phyloP scores from a whole-genome alignment of 2,329 filamentous ascomycete species.

The Botrytis cinerea region DNA sequence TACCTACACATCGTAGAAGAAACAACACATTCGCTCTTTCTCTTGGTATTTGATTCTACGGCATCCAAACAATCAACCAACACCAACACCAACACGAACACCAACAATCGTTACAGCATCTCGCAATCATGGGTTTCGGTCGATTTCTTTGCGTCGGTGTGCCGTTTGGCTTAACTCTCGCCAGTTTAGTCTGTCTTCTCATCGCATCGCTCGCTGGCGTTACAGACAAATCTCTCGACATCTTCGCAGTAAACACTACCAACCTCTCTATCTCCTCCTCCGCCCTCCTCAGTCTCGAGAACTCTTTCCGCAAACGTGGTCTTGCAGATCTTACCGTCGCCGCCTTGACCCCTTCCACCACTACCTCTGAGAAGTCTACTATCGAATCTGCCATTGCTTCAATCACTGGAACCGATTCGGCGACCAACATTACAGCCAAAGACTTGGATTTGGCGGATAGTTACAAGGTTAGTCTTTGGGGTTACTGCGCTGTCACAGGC shows the following conservation, averaged over 20 bases:
- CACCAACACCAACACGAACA: constrained; percentile 20
- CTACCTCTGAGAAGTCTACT: constrained; percentile 51
- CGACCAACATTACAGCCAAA: constrained; percentile 55
- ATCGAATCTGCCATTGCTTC: constrained; percentile 42
- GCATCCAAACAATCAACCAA: constrained; percentile 24
- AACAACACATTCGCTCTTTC: constrained; percentile 9
- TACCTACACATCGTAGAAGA: not conserved
- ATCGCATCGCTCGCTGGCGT: constrained; percentile 59
- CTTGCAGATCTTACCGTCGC: constrained; percentile 33
- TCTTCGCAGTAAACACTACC: constrained; percentile 62
- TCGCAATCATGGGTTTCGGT: constrained; percentile 64
- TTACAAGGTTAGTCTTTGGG: constrained; percentile 84
- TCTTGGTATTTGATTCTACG: not conserved
- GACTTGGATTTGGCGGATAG: constrained; percentile 64
- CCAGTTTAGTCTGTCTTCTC: constrained; percentile 69
- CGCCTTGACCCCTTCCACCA: constrained; percentile 38
- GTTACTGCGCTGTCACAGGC: constrained; percentile 67
- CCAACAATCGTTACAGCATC: constrained; percentile 22
- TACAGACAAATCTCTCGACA: constrained; percentile 56
- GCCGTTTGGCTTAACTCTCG: constrained; percentile 80
- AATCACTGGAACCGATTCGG: not conserved
- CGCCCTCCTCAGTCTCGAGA: constrained; percentile 33
- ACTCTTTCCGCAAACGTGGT: constrained; percentile 19
- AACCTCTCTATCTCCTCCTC: constrained; percentile 50
- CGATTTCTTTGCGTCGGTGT: constrained; percentile 84